Evolutionary conservation across 495 filamentous ascomycete genomes (phyloP), one percentile per base, ranked within the genome.

Genomic region (Trichoderma reesei): DNA sequence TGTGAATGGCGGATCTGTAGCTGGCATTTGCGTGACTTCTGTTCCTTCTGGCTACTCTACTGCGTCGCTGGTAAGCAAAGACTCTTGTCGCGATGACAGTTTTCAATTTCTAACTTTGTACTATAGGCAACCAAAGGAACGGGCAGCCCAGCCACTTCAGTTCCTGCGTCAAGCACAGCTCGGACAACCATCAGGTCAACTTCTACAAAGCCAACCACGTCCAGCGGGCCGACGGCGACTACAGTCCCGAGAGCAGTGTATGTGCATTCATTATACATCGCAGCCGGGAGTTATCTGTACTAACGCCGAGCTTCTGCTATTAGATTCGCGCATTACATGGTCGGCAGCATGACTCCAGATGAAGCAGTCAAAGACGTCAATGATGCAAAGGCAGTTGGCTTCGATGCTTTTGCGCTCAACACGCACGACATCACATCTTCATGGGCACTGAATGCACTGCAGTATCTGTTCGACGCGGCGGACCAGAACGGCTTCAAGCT

Each of bases 321-420:
- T 31, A 56, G 51, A 31, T 64, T 64, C 13, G 62, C 62, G 1
- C 62, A 64, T 18, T 64, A 64, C 56, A 61, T 72, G 65, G 56
- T 69, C 14, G 66, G 67, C 13, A 65, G 62, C 14, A 59, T 69
- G 39, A 64, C 63, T 3, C 63, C 65, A 51, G 65, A 60, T 8
- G 65, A 69, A 31, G 66, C 65, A 42, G 59, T 67, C 20, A 56
- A 67, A 62, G 68, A 69, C 36, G 61, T 69, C 34, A 26, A 48
- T 3, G 60, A 69, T 66, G 68, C 68, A 18, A 48, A 59, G 44
- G 68, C 68, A 18, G 26, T 69, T 13, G 68, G 68, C 37, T 60
- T 63, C 26, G 68, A 70, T 34, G 68, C 62, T 36, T 68, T 68
- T 61, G 68, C 68, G 14, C 61, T 70, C 3, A 68, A 70, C 41